These are phyloP conservation scores for Trypanosoma cruzi DNA, from an alignment of 208 protist genomes.

Conservation along the genomic window DNA sequence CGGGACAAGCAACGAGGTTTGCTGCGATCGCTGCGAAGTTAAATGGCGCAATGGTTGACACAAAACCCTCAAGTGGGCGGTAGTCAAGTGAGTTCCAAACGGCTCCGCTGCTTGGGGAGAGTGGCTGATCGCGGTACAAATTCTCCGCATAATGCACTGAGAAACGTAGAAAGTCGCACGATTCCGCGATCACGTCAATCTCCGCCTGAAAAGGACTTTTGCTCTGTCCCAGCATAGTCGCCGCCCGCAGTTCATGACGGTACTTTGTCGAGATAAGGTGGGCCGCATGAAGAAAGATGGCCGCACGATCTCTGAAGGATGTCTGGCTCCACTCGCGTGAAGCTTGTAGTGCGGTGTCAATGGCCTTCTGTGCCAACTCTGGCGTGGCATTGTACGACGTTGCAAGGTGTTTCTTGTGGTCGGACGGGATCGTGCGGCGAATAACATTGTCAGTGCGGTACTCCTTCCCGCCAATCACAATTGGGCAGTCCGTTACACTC, in stretches of 20 bases:
- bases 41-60: constrained; percentile 96
- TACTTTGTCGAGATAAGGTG: constrained; percentile 91
- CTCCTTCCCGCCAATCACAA: constrained; percentile 90
- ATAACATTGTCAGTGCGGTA: constrained; percentile 75
- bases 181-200: constrained; percentile 96
- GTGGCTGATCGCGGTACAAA: constrained; percentile 91
- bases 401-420: constrained; percentile 80
- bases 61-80: constrained; percentile 97
- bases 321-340: constrained; percentile 73
- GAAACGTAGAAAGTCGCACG: constrained; percentile 97
- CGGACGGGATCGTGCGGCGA: constrained; percentile 67
- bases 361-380: constrained; percentile 88
- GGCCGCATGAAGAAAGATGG: constrained; percentile 95
- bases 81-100: constrained; percentile 97
- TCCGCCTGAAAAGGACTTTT: constrained; percentile 98
- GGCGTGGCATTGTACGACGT: constrained; percentile 85
- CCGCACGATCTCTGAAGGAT: constrained; percentile 90
- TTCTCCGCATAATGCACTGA: constrained; percentile 95
- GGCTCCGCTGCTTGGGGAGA: constrained; percentile 57
- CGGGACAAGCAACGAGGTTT: constrained; percentile 95
- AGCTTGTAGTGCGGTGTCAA: constrained; percentile 84
- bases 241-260: constrained; percentile 85
- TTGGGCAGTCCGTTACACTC: constrained; percentile 80
- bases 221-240: constrained; percentile 96
- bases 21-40: constrained; percentile 99